These are phyloP conservation scores for Talaromyces trachyspermus DNA, from an alignment of 495 filamentous ascomycete species.

Conservation along the genomic window DNA sequence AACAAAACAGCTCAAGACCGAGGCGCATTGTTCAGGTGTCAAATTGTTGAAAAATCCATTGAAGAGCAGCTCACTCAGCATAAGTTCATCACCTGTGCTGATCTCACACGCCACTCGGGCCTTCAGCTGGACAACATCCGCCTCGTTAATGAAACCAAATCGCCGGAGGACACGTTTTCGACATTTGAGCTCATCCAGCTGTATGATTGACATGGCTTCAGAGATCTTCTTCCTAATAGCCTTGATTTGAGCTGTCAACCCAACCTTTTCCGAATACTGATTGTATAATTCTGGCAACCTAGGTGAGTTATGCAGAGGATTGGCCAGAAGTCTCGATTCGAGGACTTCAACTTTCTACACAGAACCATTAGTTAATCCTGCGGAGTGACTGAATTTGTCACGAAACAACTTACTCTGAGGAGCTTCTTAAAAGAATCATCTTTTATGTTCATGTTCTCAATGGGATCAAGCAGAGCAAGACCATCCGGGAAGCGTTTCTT, in stretches of 20 bases:
- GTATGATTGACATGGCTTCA: conserved; percentile 74
- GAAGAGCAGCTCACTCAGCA: conserved; percentile 88
- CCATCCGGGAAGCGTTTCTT: conserved; percentile 87
- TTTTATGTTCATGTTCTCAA: conserved; percentile 89
- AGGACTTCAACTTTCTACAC: conserved; percentile 86
- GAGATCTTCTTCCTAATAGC: conserved; percentile 77
- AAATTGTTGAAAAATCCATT: conserved; percentile 97
- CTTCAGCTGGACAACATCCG: conserved; percentile 90
- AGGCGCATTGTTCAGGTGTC: conserved; percentile 75
- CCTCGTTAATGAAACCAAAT: conserved; percentile 91
- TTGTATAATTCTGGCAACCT: conserved; percentile 74
- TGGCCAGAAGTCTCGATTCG: conserved; percentile 80
- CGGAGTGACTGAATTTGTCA: not conserved
- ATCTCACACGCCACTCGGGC: conserved; percentile 96
- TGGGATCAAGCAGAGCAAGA: conserved; percentile 76
- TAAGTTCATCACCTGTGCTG: conserved; percentile 82
- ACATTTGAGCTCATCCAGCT: conserved; percentile 91
- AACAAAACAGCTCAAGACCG: conserved; percentile 84
- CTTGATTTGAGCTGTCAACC: conserved; percentile 71
- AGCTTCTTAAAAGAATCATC: conserved; percentile 91
- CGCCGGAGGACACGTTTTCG: conserved; percentile 93
- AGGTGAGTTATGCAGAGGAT: conserved; percentile 84
- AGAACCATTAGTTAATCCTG: conserved; percentile 8
- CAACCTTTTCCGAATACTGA: conserved; percentile 73
- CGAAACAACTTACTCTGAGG: conserved; percentile 51